A percentile compares a stretch with the other conserved stretches of the same genome.
These are phyloP conservation scores for Fusarium sp. DNA, from an alignment of 2,329 filamentous ascomycete species.

Conservation along the genomic window DNA sequence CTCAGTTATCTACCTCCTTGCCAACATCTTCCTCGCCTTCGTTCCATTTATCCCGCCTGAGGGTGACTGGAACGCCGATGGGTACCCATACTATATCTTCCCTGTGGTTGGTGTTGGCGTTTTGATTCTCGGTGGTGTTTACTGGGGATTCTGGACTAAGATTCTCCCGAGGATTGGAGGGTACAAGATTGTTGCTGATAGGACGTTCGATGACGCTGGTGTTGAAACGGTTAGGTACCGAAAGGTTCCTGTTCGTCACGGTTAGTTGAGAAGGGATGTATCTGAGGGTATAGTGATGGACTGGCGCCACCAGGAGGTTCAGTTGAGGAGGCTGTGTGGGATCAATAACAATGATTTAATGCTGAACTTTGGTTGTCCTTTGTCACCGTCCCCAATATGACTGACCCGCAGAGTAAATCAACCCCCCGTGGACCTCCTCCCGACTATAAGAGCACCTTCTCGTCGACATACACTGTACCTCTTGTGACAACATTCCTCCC, in stretches of 20 bases:
- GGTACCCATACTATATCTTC: conserved; percentile 67
- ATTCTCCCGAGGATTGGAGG: conserved; percentile 61
- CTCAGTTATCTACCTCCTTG: conserved; percentile 60
- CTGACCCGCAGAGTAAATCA: background rate
- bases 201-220: conserved; percentile 54
- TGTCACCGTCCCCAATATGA: background rate
- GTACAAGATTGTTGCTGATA: conserved; percentile 60
- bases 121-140: conserved; percentile 60
- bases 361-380: background rate
- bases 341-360: accelerated
- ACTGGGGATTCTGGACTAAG: conserved; percentile 66
- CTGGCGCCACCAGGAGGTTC: background rate
- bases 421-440: background rate
- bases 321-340: background rate
- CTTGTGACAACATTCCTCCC: no score
- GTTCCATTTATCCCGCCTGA: conserved; percentile 67
- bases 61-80: conserved; percentile 58
- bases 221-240: conserved; percentile 56
- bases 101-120: conserved; percentile 66
- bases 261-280: background rate
- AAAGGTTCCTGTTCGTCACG: conserved; percentile 44
- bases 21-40: conserved; percentile 63
- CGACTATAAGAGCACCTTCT: background rate
- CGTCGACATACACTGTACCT: no score
- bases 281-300: background rate